phyloP scores from a whole-genome alignment of 1,139 yeast species.

The Geotrichum phurueaensis region DNA sequence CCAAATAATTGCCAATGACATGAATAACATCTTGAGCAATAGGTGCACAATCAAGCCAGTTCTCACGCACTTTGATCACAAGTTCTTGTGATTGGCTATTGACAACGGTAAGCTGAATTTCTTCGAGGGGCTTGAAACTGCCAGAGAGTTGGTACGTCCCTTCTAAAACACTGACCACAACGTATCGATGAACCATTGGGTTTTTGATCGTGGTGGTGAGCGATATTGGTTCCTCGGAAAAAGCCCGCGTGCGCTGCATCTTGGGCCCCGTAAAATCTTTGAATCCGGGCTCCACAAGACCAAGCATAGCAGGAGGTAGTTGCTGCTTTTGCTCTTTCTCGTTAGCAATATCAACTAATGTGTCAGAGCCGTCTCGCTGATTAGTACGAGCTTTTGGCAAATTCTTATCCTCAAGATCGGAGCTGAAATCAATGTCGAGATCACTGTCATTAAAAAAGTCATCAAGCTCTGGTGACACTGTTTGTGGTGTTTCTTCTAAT shows the following conservation, averaged over 20 bases:
- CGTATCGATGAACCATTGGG: slow-evolving; percentile 12
- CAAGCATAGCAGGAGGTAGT: neutral
- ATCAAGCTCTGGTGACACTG: neutral
- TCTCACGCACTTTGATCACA: slow-evolving; percentile 21
- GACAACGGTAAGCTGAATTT: neutral
- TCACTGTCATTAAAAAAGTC: slow-evolving; percentile 1
- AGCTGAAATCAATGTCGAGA: slow-evolving; percentile 10
- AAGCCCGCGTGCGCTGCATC: slow-evolving; percentile 8
- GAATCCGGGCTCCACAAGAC: neutral
- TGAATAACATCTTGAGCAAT: slow-evolving; percentile 35
- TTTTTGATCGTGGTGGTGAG: slow-evolving; percentile 4
- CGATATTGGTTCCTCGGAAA: slow-evolving; percentile 3
- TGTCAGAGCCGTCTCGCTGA: neutral
- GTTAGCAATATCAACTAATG: neutral
- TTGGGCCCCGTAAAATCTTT: slow-evolving; percentile 5
- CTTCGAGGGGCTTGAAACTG: neutral
- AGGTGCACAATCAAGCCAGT: slow-evolving; percentile 28
- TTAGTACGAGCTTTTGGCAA: neutral
- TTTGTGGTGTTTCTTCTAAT: neutral
- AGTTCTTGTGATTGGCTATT: neutral
- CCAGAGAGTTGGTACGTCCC: neutral
- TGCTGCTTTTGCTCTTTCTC: neutral
- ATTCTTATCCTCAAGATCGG: slow-evolving; percentile 2
- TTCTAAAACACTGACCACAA: neutral
- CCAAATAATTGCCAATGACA: slow-evolving; percentile 23